Evolutionary conservation across 2,329 filamentous ascomycete genomes (phyloP).

Genomic region (Epichloe sibirici): DNA sequence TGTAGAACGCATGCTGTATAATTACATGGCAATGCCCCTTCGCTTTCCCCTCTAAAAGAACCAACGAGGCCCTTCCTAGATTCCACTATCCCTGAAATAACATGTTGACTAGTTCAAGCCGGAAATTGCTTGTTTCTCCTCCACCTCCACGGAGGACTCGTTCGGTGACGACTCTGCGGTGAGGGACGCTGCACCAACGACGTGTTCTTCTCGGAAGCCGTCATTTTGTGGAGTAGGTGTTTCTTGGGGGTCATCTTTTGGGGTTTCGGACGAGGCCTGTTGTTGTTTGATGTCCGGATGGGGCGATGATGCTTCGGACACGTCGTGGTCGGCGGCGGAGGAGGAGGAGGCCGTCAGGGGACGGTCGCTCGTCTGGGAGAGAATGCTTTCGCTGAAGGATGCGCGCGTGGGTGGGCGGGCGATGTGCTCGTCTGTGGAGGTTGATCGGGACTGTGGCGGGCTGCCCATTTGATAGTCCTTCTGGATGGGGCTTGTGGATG

Average conservation of each 20-base stretch:
- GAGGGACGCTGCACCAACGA: constrained; percentile 10
- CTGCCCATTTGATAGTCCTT: constrained; percentile 26
- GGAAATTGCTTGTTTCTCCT: not conserved
- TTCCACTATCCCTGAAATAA: too few relatives aligned
- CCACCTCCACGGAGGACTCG: not conserved
- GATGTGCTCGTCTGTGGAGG: constrained; percentile 17
- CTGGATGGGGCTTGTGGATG: constrained; percentile 23
- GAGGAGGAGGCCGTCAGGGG: not conserved
- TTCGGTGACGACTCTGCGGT: not conserved
- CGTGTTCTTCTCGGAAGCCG: constrained; percentile 16
- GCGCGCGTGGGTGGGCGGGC: constrained; percentile 23
- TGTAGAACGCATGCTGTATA: too few relatives aligned
- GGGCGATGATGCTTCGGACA: not conserved
- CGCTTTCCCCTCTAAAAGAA: too few relatives aligned
- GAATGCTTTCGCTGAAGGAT: constrained; percentile 11
- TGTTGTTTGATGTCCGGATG: not conserved
- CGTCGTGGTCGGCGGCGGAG: not conserved
- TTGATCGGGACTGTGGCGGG: constrained; percentile 16
- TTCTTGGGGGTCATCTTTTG: constrained; percentile 6
- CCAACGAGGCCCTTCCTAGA: too few relatives aligned
- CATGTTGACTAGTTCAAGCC: too few relatives aligned
- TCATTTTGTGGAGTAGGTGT: constrained; percentile 8
- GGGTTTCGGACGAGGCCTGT: not conserved
- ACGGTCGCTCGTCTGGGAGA: constrained; percentile 4
- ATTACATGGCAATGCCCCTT: too few relatives aligned